Conservation (phyloP, 352 stramenopile species). For the Phytophthora lateralis region DNA sequence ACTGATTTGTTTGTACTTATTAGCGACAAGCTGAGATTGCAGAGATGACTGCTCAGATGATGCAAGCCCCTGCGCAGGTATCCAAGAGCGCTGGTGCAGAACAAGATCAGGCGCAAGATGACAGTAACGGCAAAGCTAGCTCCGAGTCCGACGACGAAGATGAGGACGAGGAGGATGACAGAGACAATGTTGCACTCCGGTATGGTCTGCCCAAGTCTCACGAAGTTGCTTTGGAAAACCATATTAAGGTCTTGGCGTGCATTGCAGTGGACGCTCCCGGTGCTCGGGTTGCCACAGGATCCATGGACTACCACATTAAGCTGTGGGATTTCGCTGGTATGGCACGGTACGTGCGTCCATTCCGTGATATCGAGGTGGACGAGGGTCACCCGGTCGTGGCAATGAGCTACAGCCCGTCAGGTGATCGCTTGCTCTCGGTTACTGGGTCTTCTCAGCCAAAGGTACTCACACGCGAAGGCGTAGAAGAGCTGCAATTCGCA, state of each 20-base stretch:
- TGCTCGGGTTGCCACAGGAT: conserved; percentile 73
- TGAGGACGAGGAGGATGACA: conserved; percentile 43
- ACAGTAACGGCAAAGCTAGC: conserved; percentile 20
- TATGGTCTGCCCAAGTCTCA: conserved; percentile 80
- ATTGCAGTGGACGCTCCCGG: conserved; percentile 75
- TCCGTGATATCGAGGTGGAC: conserved; percentile 81
- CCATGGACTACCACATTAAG: conserved; percentile 87
- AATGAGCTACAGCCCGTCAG: conserved; percentile 81
- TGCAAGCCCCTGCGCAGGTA: conserved; percentile 40
- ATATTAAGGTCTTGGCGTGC: conserved; percentile 67
- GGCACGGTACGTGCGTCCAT: conserved; percentile 78
- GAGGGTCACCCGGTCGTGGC: conserved; percentile 80
- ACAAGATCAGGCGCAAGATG: conserved; percentile 1
- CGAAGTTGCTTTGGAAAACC: conserved; percentile 63
- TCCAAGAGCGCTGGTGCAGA: background rate
- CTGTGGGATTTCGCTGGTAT: conserved; percentile 90
- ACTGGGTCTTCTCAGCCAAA: conserved; percentile 80
- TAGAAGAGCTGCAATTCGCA: conserved; percentile 80
- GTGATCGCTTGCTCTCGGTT: conserved; percentile 72
- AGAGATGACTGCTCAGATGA: conserved; percentile 79
- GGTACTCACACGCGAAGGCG: conserved; percentile 75
- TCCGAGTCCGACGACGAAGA: conserved; percentile 25
- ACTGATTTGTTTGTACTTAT: conserved; percentile 10
- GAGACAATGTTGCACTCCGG: conserved; percentile 60
- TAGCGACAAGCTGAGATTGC: conserved; percentile 73